Evolutionary conservation across 2,329 filamentous ascomycete genomes (phyloP).

Genomic region (Monosporascus cannonballus): DNA sequence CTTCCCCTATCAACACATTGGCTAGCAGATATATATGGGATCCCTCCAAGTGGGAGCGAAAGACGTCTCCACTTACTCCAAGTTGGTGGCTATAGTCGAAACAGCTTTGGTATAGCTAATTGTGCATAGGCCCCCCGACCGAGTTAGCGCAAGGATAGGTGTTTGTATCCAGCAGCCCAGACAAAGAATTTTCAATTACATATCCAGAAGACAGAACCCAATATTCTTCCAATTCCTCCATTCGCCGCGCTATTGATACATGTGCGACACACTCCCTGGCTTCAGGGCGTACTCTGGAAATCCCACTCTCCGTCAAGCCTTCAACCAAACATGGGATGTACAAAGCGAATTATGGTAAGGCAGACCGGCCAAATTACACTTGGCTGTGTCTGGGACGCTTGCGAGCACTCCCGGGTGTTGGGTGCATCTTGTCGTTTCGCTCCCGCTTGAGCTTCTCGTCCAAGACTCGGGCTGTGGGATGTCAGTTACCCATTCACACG

Average conservation of each 20-base stretch:
- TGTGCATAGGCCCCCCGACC: background rate
- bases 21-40: background rate
- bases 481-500: conserved; percentile 9
- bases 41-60: background rate
- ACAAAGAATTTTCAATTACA: background rate
- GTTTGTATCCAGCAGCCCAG: background rate
- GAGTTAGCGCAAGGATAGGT: background rate
- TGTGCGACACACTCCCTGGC: background rate
- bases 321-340: background rate
- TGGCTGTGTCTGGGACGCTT: conserved; percentile 53
- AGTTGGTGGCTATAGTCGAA: background rate
- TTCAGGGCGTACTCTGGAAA: background rate
- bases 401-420: conserved; percentile 41
- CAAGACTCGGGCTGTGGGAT: conserved; percentile 50
- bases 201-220: background rate
- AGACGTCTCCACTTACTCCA: background rate
- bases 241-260: no score
- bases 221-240: background rate
- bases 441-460: conserved; percentile 63
- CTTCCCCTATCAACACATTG: no score
- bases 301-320: background rate
- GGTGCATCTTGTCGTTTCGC: conserved; percentile 53
- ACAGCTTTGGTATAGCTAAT: conserved; percentile 1
- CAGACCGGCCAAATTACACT: conserved; percentile 11
- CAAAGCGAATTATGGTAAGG: background rate